Evolutionary conservation across 1,284 basidiomycete species (phyloP), one percentile per base, ranked within the genome.

Genomic region (Apiotrichum mycotoxinovorans): DNA sequence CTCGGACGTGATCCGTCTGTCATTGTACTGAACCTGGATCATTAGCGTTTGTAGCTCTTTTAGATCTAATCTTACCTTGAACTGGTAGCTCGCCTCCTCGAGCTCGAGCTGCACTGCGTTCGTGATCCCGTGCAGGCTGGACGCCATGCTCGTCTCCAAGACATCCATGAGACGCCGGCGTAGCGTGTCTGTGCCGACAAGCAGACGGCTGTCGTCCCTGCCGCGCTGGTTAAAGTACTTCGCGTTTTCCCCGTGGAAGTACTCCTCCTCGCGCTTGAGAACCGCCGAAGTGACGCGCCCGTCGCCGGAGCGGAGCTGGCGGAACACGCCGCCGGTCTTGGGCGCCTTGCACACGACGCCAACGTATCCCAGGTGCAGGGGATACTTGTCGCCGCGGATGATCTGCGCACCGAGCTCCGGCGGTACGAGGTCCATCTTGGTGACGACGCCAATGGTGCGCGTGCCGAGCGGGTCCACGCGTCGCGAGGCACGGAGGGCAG

Each of bases 391-490:
- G 12, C 93, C 93, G 23, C 85, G 80, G 5, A 99, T 79, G 60
- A 98, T 93, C 22, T 77, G 69, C 0, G 87, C 88, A 5, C 94
- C 96, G 55, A 87, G 83, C 57, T 90, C 87, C 0, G 94, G 85
- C 30, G 87, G 81, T 17, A 99, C 91, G 22, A 99, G 81, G 72
- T 99, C 95, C 93, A 99, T 96, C 83, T 99, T 99, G 43, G 96
- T 99, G 45, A 99, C 83, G 8, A 99, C 96, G 33, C 96, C 95
- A 66, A 99, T 95, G 0, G 96, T 98, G 30, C 95, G 85, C 58
- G 93, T 80, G 9, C 96, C 95, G 8, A 98, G 80, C 2, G 95
- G 95, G 72, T 99, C 95, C 3, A 98, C 91, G 62, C 90, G 89
- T 45, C 93, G 83, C 72, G 90, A 94, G 0, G 96, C 93, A 37